A percentile compares a stretch with the other conserved stretches of the same genome.
Evolutionary conservation across 768 basidiomycete genomes (phyloP).

Genomic region (Coprinellus micaceus): DNA sequence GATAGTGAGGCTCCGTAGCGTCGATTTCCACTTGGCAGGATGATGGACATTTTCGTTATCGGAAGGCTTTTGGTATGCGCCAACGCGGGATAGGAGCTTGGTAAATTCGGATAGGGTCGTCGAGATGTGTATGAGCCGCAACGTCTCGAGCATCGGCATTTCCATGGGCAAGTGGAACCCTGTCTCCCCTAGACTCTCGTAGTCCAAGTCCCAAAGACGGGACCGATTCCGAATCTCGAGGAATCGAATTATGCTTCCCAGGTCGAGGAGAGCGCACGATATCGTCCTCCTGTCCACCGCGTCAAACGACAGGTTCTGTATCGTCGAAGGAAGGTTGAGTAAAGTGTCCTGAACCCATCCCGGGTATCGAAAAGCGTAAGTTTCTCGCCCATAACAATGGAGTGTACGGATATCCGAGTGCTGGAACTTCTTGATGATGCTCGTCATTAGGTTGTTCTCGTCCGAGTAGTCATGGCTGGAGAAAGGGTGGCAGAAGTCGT

Average conservation of each 20-base stretch:
- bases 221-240: slow-evolving; percentile 8
- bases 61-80: background rate
- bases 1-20: background rate
- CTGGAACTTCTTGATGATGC: background rate
- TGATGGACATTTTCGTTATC: too few species aligned
- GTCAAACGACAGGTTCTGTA: slow-evolving; percentile 4
- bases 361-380: background rate
- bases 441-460: background rate
- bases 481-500: slow-evolving; percentile 9
- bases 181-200: background rate
- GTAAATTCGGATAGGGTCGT: slow-evolving; percentile 2
- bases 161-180: background rate
- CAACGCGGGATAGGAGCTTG: background rate
- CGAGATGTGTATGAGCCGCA: background rate
- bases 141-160: background rate
- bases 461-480: background rate
- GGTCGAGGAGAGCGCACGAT: background rate
- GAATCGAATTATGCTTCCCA: background rate
- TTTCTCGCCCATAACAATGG: slow-evolving; percentile 7
- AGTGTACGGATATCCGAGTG: slow-evolving; percentile 2
- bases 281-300: slow-evolving; percentile 2
- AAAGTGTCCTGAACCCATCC: background rate
- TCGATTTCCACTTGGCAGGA: too few species aligned
- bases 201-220: slow-evolving; percentile 1
- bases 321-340: background rate